Conservation (phyloP, 2,329 filamentous ascomycete species). For the Hypoxylon sp. region DNA sequence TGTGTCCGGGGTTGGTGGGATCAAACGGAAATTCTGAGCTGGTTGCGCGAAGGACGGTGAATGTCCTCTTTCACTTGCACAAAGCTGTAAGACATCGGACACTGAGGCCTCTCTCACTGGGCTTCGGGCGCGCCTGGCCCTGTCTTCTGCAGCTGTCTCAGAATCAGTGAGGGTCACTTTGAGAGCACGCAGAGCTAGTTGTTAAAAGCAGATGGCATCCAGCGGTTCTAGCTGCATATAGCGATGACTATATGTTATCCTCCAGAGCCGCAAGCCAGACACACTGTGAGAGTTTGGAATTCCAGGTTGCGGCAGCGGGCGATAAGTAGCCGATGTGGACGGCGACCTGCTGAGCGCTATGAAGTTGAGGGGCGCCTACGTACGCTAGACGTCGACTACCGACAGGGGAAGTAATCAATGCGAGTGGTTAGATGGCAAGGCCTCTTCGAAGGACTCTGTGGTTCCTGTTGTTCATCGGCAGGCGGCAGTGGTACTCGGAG, state of each 20-base stretch:
- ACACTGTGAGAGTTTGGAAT: constrained; percentile 26
- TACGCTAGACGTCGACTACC: constrained; percentile 23
- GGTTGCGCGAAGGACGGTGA: constrained; percentile 32
- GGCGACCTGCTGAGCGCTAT: constrained; percentile 16
- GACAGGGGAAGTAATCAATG: constrained; percentile 27
- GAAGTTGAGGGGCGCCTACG: constrained; percentile 13
- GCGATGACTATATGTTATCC: constrained; percentile 9
- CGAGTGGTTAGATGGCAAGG: constrained; percentile 31
- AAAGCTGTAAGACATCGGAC: constrained; percentile 39
- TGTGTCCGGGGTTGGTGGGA: constrained; percentile 19
- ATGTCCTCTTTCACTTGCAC: constrained; percentile 36
- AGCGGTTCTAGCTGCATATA: constrained; percentile 10
- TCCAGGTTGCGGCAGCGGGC: constrained; percentile 5
- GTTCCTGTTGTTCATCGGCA: constrained; percentile 27
- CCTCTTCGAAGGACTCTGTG: constrained; percentile 31
- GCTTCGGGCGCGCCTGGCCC: constrained; percentile 27
- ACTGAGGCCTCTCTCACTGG: constrained; percentile 32
- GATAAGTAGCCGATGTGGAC: constrained; percentile 24
- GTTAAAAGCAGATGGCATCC: constrained; percentile 13
- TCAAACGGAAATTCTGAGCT: constrained; percentile 36
- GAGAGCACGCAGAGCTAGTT: constrained; percentile 11
- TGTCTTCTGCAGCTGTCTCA: constrained; percentile 33
- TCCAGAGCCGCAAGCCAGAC: constrained; percentile 23
- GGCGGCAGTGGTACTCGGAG: constrained; percentile 30
- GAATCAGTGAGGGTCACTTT: constrained; percentile 24